phyloP scores from a whole-genome alignment of 805 yeast species.

The Priceomyces haplophilus region DNA sequence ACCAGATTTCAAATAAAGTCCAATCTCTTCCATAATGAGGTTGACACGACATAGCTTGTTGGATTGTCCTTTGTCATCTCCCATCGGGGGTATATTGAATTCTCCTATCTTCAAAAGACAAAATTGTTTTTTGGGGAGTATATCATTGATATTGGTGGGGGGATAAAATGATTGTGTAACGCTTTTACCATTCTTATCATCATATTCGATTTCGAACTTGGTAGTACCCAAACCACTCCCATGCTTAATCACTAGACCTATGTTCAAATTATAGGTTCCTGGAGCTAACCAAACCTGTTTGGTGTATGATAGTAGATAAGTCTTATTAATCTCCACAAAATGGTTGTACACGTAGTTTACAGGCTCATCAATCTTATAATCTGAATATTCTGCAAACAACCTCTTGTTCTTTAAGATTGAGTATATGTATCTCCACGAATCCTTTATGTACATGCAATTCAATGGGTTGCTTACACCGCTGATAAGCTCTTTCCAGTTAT shows the following conservation, averaged over 20 bases:
- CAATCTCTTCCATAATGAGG: conserved; percentile 55
- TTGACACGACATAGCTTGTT: conserved; percentile 26
- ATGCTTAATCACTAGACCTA: conserved; percentile 51
- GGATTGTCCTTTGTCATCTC: conserved; percentile 4
- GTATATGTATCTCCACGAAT: conserved; percentile 55
- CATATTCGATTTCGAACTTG: conserved; percentile 44
- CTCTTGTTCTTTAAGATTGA: conserved; percentile 50
- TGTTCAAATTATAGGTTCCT: conserved; percentile 49
- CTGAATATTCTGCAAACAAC: conserved; percentile 47
- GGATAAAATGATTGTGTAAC: conserved; percentile 47
- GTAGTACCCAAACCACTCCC: conserved; percentile 59
- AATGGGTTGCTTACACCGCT: conserved; percentile 15
- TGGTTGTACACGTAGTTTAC: conserved; percentile 41
- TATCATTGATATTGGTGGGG: conserved; percentile 54
- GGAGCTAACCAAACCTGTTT: conserved; percentile 47
- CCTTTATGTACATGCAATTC: conserved; percentile 36
- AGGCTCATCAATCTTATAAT: conserved; percentile 48
- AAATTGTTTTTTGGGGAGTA: conserved; percentile 51
- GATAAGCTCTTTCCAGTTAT: conserved; percentile 2
- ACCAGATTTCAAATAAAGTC: conserved; percentile 51
- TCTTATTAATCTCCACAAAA: conserved; percentile 47
- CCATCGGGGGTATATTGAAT: conserved; percentile 32
- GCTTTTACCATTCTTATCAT: conserved; percentile 23
- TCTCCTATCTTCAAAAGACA: conserved; percentile 51
- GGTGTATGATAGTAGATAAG: conserved; percentile 46